phyloP scores from a whole-genome alignment of 108 stramenopile genomes.

The Nitzschia sp. region DNA sequence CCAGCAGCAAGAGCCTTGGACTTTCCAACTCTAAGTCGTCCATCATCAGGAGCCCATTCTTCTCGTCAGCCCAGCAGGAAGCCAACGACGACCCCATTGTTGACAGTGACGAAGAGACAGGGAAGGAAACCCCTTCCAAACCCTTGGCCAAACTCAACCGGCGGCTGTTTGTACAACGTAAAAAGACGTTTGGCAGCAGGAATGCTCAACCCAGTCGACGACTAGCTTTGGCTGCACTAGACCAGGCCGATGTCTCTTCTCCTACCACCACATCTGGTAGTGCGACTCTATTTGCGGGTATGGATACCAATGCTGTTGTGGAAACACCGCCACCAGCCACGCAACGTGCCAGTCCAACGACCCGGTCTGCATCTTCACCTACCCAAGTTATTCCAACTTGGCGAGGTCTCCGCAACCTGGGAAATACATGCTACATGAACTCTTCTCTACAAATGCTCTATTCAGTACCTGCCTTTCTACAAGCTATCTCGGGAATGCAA shows the following conservation, averaged over 20 bases:
- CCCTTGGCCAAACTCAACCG: neutral
- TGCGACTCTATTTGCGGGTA: neutral
- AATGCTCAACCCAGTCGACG: neutral
- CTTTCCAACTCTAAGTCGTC: neutral
- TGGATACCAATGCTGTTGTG: neutral
- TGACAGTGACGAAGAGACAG: neutral
- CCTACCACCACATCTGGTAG: neutral
- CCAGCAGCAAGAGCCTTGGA: neutral
- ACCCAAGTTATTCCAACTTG: slow-evolving; percentile 1
- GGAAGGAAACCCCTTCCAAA: neutral
- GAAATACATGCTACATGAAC: slow-evolving; percentile 84
- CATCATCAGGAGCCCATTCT: neutral
- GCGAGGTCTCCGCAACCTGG: slow-evolving; percentile 55
- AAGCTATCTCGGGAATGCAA: neutral
- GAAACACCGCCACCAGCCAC: neutral
- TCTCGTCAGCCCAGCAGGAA: slow-evolving; percentile 2
- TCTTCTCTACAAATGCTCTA: slow-evolving; percentile 75
- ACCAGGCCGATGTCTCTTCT: slow-evolving; percentile 17
- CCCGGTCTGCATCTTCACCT: neutral
- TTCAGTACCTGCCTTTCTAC: slow-evolving; percentile 32
- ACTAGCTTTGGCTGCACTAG: slow-evolving; percentile 7
- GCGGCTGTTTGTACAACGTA: neutral
- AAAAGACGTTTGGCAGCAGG: neutral
- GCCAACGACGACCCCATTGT: neutral
- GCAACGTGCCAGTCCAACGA: neutral